phyloP scores from a whole-genome alignment of 495 filamentous ascomycete species.

The Aspergillus nidulans region DNA sequence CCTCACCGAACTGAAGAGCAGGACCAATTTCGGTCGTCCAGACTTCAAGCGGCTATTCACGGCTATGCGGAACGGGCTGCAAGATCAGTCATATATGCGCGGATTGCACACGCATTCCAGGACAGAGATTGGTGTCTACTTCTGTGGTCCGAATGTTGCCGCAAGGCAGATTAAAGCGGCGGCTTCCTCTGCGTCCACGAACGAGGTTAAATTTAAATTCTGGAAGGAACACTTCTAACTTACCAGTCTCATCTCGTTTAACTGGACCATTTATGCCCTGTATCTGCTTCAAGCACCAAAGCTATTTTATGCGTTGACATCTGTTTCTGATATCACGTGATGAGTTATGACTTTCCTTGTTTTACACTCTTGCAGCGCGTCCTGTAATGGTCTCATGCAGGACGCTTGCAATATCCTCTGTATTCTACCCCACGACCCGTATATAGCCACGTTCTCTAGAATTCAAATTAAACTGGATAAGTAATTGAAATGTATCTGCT shows the following conservation, averaged over 20 bases:
- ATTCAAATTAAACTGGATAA: neutral
- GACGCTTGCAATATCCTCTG: conserved; percentile 16
- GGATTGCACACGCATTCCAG: conserved; percentile 65
- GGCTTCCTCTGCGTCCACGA: conserved; percentile 61
- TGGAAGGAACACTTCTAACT: conserved; percentile 90
- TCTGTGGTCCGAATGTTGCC: conserved; percentile 81
- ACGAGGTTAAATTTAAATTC: conserved; percentile 89
- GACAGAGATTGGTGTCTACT: conserved; percentile 94
- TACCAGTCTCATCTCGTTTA: neutral
- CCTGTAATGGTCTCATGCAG: conserved; percentile 14
- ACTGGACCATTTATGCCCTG: no score
- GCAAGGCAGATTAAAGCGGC: conserved; percentile 84
- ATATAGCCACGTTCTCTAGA: neutral
- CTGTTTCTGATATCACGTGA: conserved; percentile 7
- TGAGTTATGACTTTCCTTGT: conserved; percentile 14
- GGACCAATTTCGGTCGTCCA: conserved; percentile 94
- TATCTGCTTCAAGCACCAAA: no score
- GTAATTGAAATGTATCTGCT: no score
- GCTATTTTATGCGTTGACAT: neutral
- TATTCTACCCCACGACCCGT: conserved; percentile 1
- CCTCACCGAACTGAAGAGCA: conserved; percentile 79
- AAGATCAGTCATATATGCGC: conserved; percentile 76
- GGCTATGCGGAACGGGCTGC: conserved; percentile 82
- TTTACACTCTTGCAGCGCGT: conserved; percentile 6
- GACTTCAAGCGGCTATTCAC: conserved; percentile 81